These are phyloP conservation scores for Lathyrus aphaca DNA, from an alignment of 306 rosid genomes.

Conservation along the genomic window DNA sequence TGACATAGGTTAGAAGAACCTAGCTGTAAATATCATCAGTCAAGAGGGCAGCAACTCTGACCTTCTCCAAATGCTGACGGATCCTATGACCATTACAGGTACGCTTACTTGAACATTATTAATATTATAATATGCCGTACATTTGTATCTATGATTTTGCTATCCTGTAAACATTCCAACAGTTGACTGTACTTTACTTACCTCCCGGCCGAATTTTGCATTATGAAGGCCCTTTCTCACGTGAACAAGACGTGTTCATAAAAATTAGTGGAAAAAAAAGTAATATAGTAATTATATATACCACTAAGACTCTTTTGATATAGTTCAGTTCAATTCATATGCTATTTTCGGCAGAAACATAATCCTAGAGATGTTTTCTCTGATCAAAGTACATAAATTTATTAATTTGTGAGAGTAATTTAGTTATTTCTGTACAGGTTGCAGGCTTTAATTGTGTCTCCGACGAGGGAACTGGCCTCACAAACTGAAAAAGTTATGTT, in stretches of 20 bases:
- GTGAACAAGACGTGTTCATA: too few species aligned
- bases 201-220: too few species aligned
- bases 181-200: too few species aligned
- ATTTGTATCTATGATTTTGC: too few species aligned
- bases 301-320: too few species aligned
- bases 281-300: too few species aligned
- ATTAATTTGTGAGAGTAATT: not conserved
- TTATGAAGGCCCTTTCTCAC: too few species aligned
- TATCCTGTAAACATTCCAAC: too few species aligned
- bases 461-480: slow-evolving; percentile 92
- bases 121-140: too few species aligned
- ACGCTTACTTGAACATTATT: not conserved
- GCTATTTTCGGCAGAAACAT: not conserved
- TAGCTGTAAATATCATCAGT: too few species aligned
- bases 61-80: not conserved
- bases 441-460: slow-evolving; percentile 88
- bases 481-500: slow-evolving; percentile 90
- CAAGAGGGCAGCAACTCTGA: not conserved
- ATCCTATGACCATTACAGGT: not conserved
- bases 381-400: not conserved
- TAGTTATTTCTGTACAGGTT: slow-evolving; percentile 52
- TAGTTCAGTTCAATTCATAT: too few species aligned
- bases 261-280: too few species aligned
- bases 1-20: not conserved
- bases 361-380: slow-evolving; percentile 1